Evolutionary conservation across 2,329 filamentous ascomycete genomes (phyloP).

Genomic region (Apiospora sp.): DNA sequence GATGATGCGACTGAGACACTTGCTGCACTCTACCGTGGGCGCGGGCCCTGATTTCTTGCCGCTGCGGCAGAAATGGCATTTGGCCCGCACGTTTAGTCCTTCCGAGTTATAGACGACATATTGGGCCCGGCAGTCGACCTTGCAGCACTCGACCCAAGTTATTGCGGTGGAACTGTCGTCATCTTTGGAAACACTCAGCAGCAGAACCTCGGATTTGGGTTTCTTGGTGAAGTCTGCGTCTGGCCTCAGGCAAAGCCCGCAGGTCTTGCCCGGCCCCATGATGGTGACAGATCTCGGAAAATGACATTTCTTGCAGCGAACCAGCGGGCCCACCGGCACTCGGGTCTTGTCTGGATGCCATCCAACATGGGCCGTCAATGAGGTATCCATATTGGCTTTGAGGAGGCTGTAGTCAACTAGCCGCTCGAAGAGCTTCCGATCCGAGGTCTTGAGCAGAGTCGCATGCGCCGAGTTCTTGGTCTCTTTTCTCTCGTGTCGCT

Average conservation of each 20-base stretch:
- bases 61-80: constrained; percentile 57
- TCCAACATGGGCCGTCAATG: constrained; percentile 50
- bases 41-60: constrained; percentile 35
- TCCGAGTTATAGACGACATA: constrained; percentile 58
- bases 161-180: constrained; percentile 43
- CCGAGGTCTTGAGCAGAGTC: background rate
- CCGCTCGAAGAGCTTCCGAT: constrained; percentile 48
- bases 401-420: constrained; percentile 56
- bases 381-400: constrained; percentile 54
- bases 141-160: constrained; percentile 57
- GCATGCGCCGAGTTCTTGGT: background rate
- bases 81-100: constrained; percentile 51
- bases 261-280: constrained; percentile 52
- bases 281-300: constrained; percentile 58
- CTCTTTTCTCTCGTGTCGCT: background rate
- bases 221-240: constrained; percentile 32
- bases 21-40: constrained; percentile 53
- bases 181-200: constrained; percentile 41
- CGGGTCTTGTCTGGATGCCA: constrained; percentile 56
- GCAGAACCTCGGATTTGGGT: constrained; percentile 36
- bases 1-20: constrained; percentile 55
- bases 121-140: constrained; percentile 53
- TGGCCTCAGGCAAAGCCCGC: constrained; percentile 33
- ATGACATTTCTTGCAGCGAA: constrained; percentile 50
- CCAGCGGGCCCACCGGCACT: constrained; percentile 51